Evolutionary conservation across 2,329 filamentous ascomycete genomes (phyloP).

Genomic region (Blastomyces parvus): DNA sequence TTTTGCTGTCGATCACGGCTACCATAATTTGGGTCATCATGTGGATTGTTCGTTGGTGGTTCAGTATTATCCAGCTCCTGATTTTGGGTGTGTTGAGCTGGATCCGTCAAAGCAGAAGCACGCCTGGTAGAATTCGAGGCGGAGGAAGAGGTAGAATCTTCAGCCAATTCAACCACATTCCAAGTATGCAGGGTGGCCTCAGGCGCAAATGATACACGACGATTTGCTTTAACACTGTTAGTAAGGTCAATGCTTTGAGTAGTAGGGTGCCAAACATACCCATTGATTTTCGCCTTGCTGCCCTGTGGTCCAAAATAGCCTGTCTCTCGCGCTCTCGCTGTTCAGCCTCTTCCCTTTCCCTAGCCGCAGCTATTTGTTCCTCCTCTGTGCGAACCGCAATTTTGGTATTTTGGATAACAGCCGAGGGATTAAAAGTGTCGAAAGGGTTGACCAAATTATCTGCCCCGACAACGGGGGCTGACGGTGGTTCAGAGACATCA

Average conservation of each 20-base stretch:
- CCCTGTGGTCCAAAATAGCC: conserved; percentile 60
- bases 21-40: conserved; percentile 14
- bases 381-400: conserved; percentile 56
- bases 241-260: neutral
- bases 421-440: conserved; percentile 34
- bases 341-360: conserved; percentile 60
- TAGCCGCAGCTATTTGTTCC: conserved; percentile 59
- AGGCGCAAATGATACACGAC: conserved; percentile 91
- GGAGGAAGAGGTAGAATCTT: conserved; percentile 72
- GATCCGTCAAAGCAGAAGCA: conserved; percentile 54
- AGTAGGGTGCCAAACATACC: conserved; percentile 34
- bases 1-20: conserved; percentile 15
- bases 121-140: conserved; percentile 65
- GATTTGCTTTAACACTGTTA: conserved; percentile 49
- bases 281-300: conserved; percentile 83
- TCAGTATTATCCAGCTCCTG: neutral
- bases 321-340: conserved; percentile 47
- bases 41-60: neutral
- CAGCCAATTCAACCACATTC: conserved; percentile 81
- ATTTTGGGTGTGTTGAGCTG: conserved; percentile 8
- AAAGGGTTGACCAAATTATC: conserved; percentile 43
- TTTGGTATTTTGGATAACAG: conserved; percentile 41
- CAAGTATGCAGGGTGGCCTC: conserved; percentile 96
- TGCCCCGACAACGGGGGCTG: conserved; percentile 24
- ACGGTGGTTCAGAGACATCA: conserved; percentile 35